Percentiles rank a stretch among this genome's conserved stretches.
phyloP scores from a whole-genome alignment of 148 eudicot species.

The Rhododendron vialii region DNA sequence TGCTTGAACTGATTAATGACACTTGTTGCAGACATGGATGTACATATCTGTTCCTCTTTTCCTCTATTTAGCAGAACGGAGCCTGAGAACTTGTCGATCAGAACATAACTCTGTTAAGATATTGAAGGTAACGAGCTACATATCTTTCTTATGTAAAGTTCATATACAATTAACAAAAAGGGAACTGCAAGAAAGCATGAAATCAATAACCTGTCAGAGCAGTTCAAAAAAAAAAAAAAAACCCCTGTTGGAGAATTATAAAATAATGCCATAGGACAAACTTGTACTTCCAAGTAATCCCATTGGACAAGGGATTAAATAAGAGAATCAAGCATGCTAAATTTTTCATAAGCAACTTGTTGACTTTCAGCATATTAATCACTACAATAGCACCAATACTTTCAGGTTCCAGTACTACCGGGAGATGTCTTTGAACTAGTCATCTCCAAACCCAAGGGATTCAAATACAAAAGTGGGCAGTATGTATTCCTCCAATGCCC shows the following conservation, averaged over 20 bases:
- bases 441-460: slow-evolving; percentile 81
- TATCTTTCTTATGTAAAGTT: background rate
- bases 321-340: background rate
- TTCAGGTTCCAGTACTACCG: slow-evolving; percentile 72
- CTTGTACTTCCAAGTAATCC: background rate
- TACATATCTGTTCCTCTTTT: slow-evolving; percentile 70
- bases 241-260: background rate
- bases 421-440: slow-evolving; percentile 75
- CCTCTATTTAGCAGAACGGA: slow-evolving; percentile 66
- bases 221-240: too few relatives aligned
- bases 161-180: background rate
- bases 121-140: slow-evolving; percentile 47
- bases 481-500: slow-evolving; percentile 88
- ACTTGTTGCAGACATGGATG: slow-evolving; percentile 81
- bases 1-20: background rate
- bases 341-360: background rate
- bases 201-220: background rate
- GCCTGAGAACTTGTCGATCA: slow-evolving; percentile 69
- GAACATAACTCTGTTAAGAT: slow-evolving; percentile 64
- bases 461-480: slow-evolving; percentile 92
- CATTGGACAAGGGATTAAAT: too few relatives aligned
- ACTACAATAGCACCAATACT: background rate
- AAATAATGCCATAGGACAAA: background rate
- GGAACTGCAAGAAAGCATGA: background rate
- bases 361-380: background rate